These are phyloP conservation scores for Phytophthora litchii DNA, from an alignment of 352 stramenopile genomes.

Conservation along the genomic window DNA sequence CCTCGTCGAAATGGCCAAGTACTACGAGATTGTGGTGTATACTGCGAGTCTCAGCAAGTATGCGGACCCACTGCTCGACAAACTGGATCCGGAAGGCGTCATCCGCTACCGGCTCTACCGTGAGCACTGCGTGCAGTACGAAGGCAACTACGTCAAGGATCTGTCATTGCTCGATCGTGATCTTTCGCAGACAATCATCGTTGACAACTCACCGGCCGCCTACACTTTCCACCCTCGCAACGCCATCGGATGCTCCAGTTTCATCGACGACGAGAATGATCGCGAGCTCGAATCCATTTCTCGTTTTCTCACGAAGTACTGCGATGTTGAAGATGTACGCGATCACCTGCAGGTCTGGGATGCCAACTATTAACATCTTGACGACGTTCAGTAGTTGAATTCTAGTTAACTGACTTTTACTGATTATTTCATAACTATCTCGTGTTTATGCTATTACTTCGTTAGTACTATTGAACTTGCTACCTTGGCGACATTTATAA, in stretches of 20 bases:
- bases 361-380: conserved; percentile 52
- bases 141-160: conserved; percentile 98
- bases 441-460: no score
- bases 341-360: conserved; percentile 71
- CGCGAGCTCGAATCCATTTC: conserved; percentile 83
- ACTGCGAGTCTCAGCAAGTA: conserved; percentile 98
- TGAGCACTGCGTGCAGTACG: conserved; percentile 96
- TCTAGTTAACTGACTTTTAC: no score
- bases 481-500: no score
- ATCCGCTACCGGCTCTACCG: conserved; percentile 93
- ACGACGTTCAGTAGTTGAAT: no score
- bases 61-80: conserved; percentile 96
- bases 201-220: conserved; percentile 98
- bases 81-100: conserved; percentile 91
- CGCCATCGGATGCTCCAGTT: conserved; percentile 80
- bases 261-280: conserved; percentile 91
- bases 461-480: no score
- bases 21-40: conserved; percentile 99
- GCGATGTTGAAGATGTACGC: conserved; percentile 60
- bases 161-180: conserved; percentile 93
- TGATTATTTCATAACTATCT: no score
- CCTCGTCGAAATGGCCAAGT: conserved; percentile 93
- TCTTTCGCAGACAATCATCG: conserved; percentile 95
- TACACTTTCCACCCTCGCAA: conserved; percentile 97
- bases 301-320: conserved; percentile 59